Evolutionary conservation across 768 basidiomycete species (phyloP).

Genomic region (Pilatotrama ljubarskyi): DNA sequence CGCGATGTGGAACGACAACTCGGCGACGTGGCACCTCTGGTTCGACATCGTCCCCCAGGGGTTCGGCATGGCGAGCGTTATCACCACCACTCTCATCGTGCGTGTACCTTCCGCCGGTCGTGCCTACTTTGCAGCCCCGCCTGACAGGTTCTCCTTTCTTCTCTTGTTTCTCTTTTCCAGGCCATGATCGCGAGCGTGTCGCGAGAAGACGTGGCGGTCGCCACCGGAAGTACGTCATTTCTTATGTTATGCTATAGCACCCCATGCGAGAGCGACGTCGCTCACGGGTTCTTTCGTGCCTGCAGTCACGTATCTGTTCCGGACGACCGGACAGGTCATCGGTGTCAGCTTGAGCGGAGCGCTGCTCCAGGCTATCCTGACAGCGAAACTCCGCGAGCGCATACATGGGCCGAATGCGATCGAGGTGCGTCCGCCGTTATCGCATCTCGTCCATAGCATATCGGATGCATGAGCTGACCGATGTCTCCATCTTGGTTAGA

Average conservation of each 20-base stretch:
- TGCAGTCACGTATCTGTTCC: constrained; percentile 88
- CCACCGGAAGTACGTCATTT: constrained; percentile 78
- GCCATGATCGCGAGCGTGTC: constrained; percentile 85
- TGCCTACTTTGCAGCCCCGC: not conserved
- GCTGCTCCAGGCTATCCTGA: constrained; percentile 77
- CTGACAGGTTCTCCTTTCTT: not conserved
- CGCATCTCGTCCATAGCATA: not conserved
- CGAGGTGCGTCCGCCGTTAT: constrained; percentile 50
- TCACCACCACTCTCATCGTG: constrained; percentile 86
- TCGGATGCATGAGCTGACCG: not conserved
- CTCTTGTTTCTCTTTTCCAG: constrained; percentile 36
- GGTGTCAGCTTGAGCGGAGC: constrained; percentile 90
- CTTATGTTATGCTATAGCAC: not conserved
- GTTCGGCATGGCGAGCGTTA: constrained; percentile 80
- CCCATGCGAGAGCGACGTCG: not conserved
- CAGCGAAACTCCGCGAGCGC: constrained; percentile 63
- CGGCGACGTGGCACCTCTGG: constrained; percentile 67
- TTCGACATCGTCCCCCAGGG: constrained; percentile 78
- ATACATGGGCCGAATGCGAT: constrained; percentile 77
- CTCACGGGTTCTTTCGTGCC: constrained; percentile 1
- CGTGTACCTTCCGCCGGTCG: constrained; percentile 30
- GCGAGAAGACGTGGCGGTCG: constrained; percentile 82
- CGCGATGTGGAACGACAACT: constrained; percentile 63
- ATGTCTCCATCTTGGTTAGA: constrained; percentile 39
- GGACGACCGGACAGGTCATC: constrained; percentile 93